Percentiles rank a stretch among this genome's conserved stretches.
These are phyloP conservation scores for Metarhizium brunneum DNA, from an alignment of 2,329 filamentous ascomycete species.

Conservation along the genomic window DNA sequence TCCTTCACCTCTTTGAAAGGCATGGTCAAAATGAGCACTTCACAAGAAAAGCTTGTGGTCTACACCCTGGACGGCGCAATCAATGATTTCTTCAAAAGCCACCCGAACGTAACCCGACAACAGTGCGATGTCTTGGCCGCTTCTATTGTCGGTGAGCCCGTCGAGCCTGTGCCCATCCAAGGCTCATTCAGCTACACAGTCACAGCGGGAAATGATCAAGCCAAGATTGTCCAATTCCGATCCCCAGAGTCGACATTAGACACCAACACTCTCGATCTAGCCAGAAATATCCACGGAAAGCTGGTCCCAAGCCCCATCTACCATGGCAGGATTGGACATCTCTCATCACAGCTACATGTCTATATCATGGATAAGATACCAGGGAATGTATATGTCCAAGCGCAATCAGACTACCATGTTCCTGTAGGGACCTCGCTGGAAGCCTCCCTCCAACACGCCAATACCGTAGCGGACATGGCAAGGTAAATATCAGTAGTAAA, in stretches of 20 bases:
- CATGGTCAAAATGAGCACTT: too few species aligned
- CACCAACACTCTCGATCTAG: slow-evolving; percentile 2
- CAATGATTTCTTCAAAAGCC: too few species aligned
- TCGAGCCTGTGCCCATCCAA: slow-evolving; percentile 5
- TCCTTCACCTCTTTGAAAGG: too few species aligned
- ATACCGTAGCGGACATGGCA: slow-evolving; percentile 6
- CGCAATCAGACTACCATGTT: background rate
- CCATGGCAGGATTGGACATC: slow-evolving; percentile 8
- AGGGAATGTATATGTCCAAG: slow-evolving; percentile 8
- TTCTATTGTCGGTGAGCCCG: too few species aligned
- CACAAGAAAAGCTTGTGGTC: too few species aligned
- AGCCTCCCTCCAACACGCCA: background rate
- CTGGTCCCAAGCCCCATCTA: slow-evolving; percentile 6
- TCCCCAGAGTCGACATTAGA: slow-evolving; percentile 4
- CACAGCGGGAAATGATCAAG: slow-evolving; percentile 1
- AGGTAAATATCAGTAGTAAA: background rate
- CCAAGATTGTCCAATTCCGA: slow-evolving; percentile 12
- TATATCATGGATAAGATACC: slow-evolving; percentile 11
- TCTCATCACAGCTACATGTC: slow-evolving; percentile 3
- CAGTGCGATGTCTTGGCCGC: too few species aligned
- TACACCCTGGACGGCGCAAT: too few species aligned
- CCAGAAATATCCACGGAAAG: background rate
- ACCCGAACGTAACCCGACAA: too few species aligned
- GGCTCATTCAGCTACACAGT: slow-evolving; percentile 10
- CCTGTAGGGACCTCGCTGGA: background rate